These are phyloP conservation scores for Multifurca ochricompacta DNA, from an alignment of 768 basidiomycete species.

Conservation along the genomic window DNA sequence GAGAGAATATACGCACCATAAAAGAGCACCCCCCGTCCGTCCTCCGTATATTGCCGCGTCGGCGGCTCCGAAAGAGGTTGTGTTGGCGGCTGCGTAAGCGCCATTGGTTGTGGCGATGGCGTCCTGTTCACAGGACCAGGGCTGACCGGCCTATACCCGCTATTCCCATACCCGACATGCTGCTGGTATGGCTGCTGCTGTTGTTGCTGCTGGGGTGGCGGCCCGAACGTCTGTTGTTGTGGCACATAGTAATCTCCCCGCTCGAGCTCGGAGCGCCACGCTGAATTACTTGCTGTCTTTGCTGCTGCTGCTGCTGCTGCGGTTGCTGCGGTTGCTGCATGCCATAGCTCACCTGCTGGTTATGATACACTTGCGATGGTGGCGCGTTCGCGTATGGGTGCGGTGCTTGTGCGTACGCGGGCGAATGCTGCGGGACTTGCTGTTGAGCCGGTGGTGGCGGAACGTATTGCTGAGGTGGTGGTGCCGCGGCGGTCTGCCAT, in stretches of 20 bases:
- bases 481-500: conserved; percentile 4
- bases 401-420: conserved; percentile 13
- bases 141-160: conserved; percentile 36
- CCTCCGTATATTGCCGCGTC: conserved; percentile 76
- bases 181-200: conserved; percentile 30
- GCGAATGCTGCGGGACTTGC: conserved; percentile 8
- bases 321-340: conserved; percentile 21
- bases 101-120: conserved; percentile 42
- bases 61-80: conserved; percentile 30
- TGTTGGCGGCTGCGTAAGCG: conserved; percentile 19
- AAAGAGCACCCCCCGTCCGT: conserved; percentile 76
- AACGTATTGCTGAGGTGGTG: conserved; percentile 18
- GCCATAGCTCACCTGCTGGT: not conserved
- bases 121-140: conserved; percentile 36
- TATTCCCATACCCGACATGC: conserved; percentile 26
- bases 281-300: conserved; percentile 8
- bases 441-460: conserved; percentile 16
- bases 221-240: conserved; percentile 11
- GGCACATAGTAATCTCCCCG: conserved; percentile 14
- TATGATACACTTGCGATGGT: conserved; percentile 11
- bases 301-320: conserved; percentile 21
- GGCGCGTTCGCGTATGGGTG: conserved; percentile 16
- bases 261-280: conserved; percentile 6
- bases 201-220: conserved; percentile 10
- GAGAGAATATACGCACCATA: conserved; percentile 52